Evolutionary conservation across 2,329 filamentous ascomycete species (phyloP), one percentile per base, ranked within the genome.

Genomic region (Botryotinia narcissicola): DNA sequence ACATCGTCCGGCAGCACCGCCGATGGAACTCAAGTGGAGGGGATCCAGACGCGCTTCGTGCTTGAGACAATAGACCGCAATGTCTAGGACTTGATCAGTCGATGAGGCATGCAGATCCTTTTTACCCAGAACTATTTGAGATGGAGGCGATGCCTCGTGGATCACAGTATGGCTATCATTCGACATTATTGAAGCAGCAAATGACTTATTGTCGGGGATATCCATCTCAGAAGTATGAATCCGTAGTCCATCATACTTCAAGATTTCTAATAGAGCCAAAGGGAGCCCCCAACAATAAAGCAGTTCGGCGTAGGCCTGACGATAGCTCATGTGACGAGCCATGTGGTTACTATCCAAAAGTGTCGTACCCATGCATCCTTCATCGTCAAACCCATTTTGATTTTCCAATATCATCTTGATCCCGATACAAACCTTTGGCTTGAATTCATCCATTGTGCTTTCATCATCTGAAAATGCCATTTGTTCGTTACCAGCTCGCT

Each of bases 161-260:
- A 42, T 72, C 25, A 76, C 46, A 5, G 75, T 77, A 44, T 77
- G 75, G 29, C 74, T 79, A 60, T 80, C 76, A 40, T 76, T 80
- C 5, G 79, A 79, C 29, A 76, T 37, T 48, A 80, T 73, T 1
- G 80, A 81, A 9, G 75, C 75, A 6, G 77, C 78, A 51, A 76
- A 78, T 1, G 78, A 76, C 68, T 78, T 78, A 44, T 79, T 80
- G 1, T 80, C 78, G 8, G 75, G 61, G 35, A 79, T 74, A 32
- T 81, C 78, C 60, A 75, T 35, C 72, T 80, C 77, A 64, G 77
- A 75, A 32, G 80, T 80, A 66, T 86, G 84, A 40, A 87, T 86
- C 72, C 87, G 87, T 57, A 92, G 82, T 6, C 88, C 86, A 75
- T 91, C 91, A 78, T 92, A 92, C 78, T 92, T 92, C 82, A 92